Evolutionary conservation across 2,329 filamentous ascomycete genomes (phyloP), one percentile per base, ranked within the genome.

Genomic region (Colletotrichum sublineola): DNA sequence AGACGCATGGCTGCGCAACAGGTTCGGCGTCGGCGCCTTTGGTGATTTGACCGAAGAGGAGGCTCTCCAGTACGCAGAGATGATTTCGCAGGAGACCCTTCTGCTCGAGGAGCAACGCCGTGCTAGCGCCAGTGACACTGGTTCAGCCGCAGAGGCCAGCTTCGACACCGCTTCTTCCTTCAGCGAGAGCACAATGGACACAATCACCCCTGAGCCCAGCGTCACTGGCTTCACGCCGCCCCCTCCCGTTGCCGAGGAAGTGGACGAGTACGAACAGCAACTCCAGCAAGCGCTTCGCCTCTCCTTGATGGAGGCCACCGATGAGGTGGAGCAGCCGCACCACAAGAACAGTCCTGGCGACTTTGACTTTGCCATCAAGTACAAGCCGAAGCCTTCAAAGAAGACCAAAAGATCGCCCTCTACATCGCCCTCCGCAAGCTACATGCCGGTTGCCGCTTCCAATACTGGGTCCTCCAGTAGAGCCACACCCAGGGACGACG

Each of bases 11-110:
- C 85, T 98, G 36, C 92, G 90, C 46, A 91, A 90, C 40, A 90
- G 96, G 46, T 99, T 97, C 77, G 96, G 96, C 7, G 90, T 96
- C 2, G 94, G 95, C 44, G 80, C 81, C 0, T 82, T 98, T 1
- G 88, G 85, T 3, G 90, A 90, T 38, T 79, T 93, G 73, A 92
- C 86, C 2, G 91, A 93, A 75, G 90, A 92, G 76, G 91, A 93
- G 77, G 88, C 90, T 24, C 74, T 93, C 29, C 85, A 83, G 44
- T 93, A 92, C 75, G 90, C 90, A 0, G 88, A 91, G 78, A 89
- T 93, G 85, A 83, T 93, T 8, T 92, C 90, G 0, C 86, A 90
- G 73, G 90, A 93, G 77, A 81, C 87, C 0, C 90, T 88, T 70
- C 79, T 85, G 48, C 76, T 82, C n/a, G 89, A 92, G 38, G 87